Conservation (phyloP, 2,329 filamentous ascomycete species). For the Mycosphaerelloides madeirae region DNA sequence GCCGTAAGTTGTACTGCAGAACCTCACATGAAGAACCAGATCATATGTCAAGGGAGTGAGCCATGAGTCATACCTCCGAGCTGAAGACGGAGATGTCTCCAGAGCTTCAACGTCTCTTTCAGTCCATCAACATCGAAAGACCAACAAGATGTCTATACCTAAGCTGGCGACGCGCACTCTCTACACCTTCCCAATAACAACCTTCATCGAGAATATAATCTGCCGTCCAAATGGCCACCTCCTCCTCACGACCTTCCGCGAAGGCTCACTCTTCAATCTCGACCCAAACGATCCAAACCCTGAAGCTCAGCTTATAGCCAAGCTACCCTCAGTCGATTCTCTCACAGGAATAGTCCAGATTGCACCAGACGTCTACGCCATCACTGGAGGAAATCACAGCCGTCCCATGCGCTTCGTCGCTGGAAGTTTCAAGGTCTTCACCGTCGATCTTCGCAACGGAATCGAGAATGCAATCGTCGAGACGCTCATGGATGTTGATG, state of each 20-base stretch:
- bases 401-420: slow-evolving; percentile 1
- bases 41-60: too few relatives aligned
- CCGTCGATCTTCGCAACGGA: neutral
- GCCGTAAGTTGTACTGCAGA: too few relatives aligned
- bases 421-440: slow-evolving; percentile 1
- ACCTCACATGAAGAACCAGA: too few relatives aligned
- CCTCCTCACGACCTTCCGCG: slow-evolving; percentile 8
- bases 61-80: too few relatives aligned
- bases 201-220: slow-evolving; percentile 33
- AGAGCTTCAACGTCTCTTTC: too few relatives aligned
- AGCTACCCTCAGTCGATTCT: neutral
- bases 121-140: too few relatives aligned
- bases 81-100: too few relatives aligned
- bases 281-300: neutral
- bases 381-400: slow-evolving; percentile 1
- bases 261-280: slow-evolving; percentile 4
- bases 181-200: slow-evolving; percentile 1
- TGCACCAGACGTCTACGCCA: slow-evolving; percentile 1
- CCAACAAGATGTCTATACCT: too few relatives aligned
- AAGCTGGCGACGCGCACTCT: too few relatives aligned
- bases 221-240: slow-evolving; percentile 4
- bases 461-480: neutral
- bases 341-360: slow-evolving; percentile 7
- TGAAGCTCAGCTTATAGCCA: neutral
- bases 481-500: neutral